Evolutionary conservation across 805 yeast genomes (phyloP).

Genomic region (Barnettozyma siamensis): DNA sequence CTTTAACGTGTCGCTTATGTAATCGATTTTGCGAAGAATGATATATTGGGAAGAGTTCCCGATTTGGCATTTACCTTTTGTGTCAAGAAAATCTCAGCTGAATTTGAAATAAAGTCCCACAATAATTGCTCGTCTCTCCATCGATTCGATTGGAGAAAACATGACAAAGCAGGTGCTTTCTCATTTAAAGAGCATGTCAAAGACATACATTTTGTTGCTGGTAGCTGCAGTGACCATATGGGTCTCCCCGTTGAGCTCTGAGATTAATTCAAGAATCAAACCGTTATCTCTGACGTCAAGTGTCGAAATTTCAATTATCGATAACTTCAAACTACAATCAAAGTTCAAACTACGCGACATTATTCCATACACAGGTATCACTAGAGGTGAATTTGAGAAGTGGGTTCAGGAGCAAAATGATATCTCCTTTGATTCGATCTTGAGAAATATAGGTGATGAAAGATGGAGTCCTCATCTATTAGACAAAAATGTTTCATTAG

Average conservation of each 20-base stretch:
- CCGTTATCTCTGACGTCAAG: background rate
- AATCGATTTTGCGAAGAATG: background rate
- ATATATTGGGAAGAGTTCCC: background rate
- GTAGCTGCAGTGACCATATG: background rate
- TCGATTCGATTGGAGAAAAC: too few relatives aligned
- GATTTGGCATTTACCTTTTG: background rate
- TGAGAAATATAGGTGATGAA: slow-evolving; percentile 44
- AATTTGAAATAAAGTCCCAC: too few relatives aligned
- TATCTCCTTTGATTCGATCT: slow-evolving; percentile 36
- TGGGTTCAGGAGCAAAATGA: slow-evolving; percentile 42
- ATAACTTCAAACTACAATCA: slow-evolving; percentile 22
- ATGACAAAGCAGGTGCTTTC: too few relatives aligned
- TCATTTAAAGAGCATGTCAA: too few relatives aligned
- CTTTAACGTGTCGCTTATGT: background rate
- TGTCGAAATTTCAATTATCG: slow-evolving; percentile 7
- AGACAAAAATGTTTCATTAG: slow-evolving; percentile 42
- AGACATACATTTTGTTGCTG: too few relatives aligned
- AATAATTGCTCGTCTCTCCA: too few relatives aligned
- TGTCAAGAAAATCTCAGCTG: background rate
- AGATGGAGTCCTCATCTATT: slow-evolving; percentile 23
- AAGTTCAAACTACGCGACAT: slow-evolving; percentile 16
- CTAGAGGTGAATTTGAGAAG: slow-evolving; percentile 30
- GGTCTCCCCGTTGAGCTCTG: background rate
- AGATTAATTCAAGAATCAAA: background rate
- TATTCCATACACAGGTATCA: slow-evolving; percentile 16